Evolutionary conservation across 73 alveolate genomes (phyloP), one percentile per base, ranked within the genome.

Genomic region (Paraurostyla sp.): DNA sequence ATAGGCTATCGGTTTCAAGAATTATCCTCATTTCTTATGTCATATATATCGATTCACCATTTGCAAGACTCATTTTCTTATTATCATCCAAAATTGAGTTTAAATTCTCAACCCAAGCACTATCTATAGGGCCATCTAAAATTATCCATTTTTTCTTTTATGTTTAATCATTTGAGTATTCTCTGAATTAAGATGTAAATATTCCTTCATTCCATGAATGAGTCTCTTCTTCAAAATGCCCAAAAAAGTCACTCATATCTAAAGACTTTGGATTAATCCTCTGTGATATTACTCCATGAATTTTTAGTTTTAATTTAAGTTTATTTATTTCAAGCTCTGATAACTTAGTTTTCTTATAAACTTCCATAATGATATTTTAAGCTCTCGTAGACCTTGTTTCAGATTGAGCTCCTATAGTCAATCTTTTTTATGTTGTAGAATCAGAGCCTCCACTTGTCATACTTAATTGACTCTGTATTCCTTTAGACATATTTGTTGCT

Each of bases 161-260:
- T 0, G 84, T 45, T 22, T 50, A 49, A 45, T 71, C 91, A 32
- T 32, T 43, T 7, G 93, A 22, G 38, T 81, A 71, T 23, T 91
- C 94, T 88, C 99, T 91, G 96, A 95, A 93, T 20, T 91, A 69
- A 50, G 92, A 59, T 18, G 98, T 94, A 2, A 95, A 92, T 18
- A 95, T 93, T 45, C 98, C 98, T 69, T 95, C 98, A 71, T 91
- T 91, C 97, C 92, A 90, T 49, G 85, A 89, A 65, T 82, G 92
- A 1, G 90, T 45, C 1, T 75, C 73, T 29, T 93, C 97, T 48
- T 95, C 97, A 65, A 90, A 65, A 59, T 45, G 41, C 0, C 95
- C 95, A 89, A 90, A 80, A n/a, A 90, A 62, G 30, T 82, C 76
- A 0, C 54, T 89, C 29, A 69, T 29, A 9, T 90, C 43, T 20